phyloP scores from a whole-genome alignment of 495 filamentous ascomycete species.

The Penicillium desertorum region DNA sequence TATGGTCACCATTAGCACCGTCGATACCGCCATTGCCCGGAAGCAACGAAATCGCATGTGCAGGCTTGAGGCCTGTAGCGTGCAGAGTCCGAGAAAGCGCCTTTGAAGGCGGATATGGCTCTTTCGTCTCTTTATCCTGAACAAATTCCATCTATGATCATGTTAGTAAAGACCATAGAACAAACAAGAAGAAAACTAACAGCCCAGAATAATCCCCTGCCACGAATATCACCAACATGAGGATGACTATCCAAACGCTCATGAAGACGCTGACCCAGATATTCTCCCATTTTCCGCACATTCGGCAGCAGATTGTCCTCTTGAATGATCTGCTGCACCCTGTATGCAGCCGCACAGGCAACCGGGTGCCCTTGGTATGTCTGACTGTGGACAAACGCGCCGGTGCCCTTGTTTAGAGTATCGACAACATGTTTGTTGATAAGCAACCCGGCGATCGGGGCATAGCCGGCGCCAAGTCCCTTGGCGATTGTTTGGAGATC shows the following conservation, averaged over 20 bases:
- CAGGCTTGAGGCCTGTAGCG: constrained; percentile 45
- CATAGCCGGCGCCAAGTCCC: constrained; percentile 59
- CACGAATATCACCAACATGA: constrained; percentile 55
- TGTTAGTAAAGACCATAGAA: constrained; percentile 9
- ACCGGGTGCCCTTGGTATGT: constrained; percentile 56
- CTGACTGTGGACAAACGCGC: constrained; percentile 50
- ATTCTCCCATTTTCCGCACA: constrained; percentile 44
- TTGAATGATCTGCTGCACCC: constrained; percentile 47
- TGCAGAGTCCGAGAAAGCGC: constrained; percentile 49
- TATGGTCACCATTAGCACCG: constrained; percentile 66
- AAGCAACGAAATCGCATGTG: constrained; percentile 65
- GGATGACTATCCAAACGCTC: constrained; percentile 36
- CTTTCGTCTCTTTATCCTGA: constrained; percentile 50
- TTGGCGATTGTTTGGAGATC: constrained; percentile 65
- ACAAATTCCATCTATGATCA: constrained; percentile 54
- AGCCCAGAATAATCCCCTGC: constrained; percentile 53
- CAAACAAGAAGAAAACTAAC: constrained; percentile 29
- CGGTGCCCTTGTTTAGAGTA: constrained; percentile 49
- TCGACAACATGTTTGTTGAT: constrained; percentile 51
- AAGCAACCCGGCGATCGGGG: constrained; percentile 58
- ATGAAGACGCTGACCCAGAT: constrained; percentile 41
- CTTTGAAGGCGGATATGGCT: constrained; percentile 43
- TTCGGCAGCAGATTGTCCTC: constrained; percentile 47
- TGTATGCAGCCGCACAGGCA: constrained; percentile 48
- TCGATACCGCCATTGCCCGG: constrained; percentile 67